Percentiles rank a stretch among this genome's conserved stretches.
phyloP scores from a whole-genome alignment of 257 asterid species.

The Salvia splendens region DNA sequence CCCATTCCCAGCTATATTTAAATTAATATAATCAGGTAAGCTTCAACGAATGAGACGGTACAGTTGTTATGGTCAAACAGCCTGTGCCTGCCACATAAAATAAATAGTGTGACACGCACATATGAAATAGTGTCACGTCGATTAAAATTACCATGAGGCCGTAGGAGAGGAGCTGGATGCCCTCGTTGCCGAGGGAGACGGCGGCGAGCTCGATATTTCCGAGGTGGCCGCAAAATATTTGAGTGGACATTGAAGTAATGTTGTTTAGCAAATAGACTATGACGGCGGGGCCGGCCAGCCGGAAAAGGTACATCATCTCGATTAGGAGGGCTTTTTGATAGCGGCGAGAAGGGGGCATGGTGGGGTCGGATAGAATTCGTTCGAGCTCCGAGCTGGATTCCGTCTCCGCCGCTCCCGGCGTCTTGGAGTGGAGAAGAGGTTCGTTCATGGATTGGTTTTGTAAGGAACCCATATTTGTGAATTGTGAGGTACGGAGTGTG shows the following conservation, averaged over 20 bases:
- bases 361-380: constrained; percentile 32
- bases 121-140: background rate
- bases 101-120: too few relatives aligned
- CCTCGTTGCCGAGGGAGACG: constrained; percentile 53
- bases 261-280: constrained; percentile 49
- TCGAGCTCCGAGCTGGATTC: constrained; percentile 44
- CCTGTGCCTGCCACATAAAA: too few relatives aligned
- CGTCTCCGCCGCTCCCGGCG: constrained; percentile 10
- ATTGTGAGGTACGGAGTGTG: background rate
- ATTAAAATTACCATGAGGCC: constrained; percentile 50
- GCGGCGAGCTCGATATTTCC: constrained; percentile 69
- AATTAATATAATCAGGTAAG: too few relatives aligned
- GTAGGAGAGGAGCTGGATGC: constrained; percentile 56
- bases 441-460: constrained; percentile 20
- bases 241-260: constrained; percentile 51
- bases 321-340: constrained; percentile 33
- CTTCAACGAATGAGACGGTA: too few relatives aligned
- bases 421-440: constrained; percentile 28
- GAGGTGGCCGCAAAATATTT: constrained; percentile 65
- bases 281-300: constrained; percentile 58
- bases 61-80: too few relatives aligned
- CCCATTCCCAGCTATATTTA: constrained; percentile 65
- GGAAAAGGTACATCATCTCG: constrained; percentile 39
- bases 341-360: constrained; percentile 38
- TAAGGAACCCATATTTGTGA: constrained; percentile 34